Evolutionary conservation across 2,329 filamentous ascomycete genomes (phyloP), one percentile per base, ranked within the genome.

Genomic region (Aspergillus sp.): DNA sequence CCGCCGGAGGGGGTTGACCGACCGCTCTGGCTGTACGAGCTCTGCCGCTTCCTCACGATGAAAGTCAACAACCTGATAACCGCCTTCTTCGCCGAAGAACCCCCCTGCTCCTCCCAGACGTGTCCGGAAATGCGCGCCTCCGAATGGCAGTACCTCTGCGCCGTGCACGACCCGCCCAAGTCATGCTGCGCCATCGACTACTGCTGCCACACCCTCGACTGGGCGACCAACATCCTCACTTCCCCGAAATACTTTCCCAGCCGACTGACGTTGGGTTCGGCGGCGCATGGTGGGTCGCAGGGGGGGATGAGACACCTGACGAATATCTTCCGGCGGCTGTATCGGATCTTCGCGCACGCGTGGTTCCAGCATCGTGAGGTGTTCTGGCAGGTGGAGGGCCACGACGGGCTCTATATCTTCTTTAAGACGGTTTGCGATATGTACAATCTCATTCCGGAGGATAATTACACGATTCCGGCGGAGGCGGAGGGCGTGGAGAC

Each of bases 141-240:
- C 17, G 89, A 98, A 67, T 98, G 91, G 91, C 91, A 98, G 64
- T 98, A 96, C 53, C 76, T 98, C 29, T 98, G 91, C 65, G 91
- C 91, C 31, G 91, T 96, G 3, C 91, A 98, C 58, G 89, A 96
- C 55, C 82, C 86, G 30, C 91, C 91, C 30, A 96, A 96, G 65
- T 84, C 82, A 50, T 98, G 91, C 67, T 95, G 89, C 61, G 91
- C 91, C 32, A 95, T 98, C 53, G 91, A 98, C 64, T 98, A 98
- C 66, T 95, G 88, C 71, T 96, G 89, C 58, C 91, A 98, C 58
- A 98, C 91, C 0, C 78, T 98, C 26, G 91, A 98, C 64, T 96
- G 89, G 86, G 91, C 91, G 2, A 88, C 86, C 36, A 94, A 93
- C 51, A 83, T 89, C 13, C 79, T 98, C 36, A 94, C 89, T 2